Evolutionary conservation across 768 basidiomycete genomes (phyloP), one percentile per base, ranked within the genome.

Genomic region (Solioccasus polychromus): DNA sequence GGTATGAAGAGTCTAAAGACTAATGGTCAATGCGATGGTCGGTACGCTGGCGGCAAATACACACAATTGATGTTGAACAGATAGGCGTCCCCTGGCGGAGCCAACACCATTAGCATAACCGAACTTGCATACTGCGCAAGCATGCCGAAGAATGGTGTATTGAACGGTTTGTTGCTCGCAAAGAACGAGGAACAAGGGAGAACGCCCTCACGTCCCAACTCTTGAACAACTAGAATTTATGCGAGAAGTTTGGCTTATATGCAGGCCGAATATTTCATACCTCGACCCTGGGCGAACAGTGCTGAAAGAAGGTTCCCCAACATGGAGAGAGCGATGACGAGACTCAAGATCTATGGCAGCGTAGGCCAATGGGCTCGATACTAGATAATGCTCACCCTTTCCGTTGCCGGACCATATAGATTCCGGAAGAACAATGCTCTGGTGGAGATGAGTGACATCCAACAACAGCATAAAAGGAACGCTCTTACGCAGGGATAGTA

Each of bases 361-460:
- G 15, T 59, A 18, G 54, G 44, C 17, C n/a, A n/a, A n/a, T n/a
- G n/a, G n/a, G n/a, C n/a, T n/a, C n/a, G n/a, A n/a, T n/a, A n/a
- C n/a, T n/a, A n/a, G n/a, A n/a, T n/a, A 32, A 26, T 7, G 48
- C 69, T 14, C 38, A 84, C 84, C 57, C 71, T 72, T 55, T 84
- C 85, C 1, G 80, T 79, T 0, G 71, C 63, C 1, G 74, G 69
- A 0, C 86, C 87, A 59, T 79, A 88, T 7, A 90, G 59, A 62
- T 85, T 84, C 38, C 85, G 73, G 58, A 90, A 89, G 65, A 85
- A 88, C 25, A 88, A 59, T 0, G 85, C 84, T 3, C 82, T 83
- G 26, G 2, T 4, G 8, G 26, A 5, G 18, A 45, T 48, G 1
- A 45, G 49, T 25, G 15, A 5, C 37, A 7, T 38, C 3, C 31